Evolutionary conservation across 306 rosid genomes (phyloP).

Genomic region (Gastrolobium bilobum): DNA sequence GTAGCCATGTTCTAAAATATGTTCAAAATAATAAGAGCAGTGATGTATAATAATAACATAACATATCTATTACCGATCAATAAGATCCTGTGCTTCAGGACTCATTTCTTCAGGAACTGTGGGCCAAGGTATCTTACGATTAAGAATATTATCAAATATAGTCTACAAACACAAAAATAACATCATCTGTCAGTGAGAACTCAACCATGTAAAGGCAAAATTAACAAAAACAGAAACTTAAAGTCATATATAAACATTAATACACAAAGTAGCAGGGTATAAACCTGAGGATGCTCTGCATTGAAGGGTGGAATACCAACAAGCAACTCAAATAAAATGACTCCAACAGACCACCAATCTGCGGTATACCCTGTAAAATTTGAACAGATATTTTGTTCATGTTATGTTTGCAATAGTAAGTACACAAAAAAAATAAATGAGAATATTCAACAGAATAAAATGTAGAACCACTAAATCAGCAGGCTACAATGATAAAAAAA

Average conservation of each 20-base stretch:
- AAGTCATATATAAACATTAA: slow-evolving; percentile 27
- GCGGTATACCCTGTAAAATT: slow-evolving; percentile 82
- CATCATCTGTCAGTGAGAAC: slow-evolving; percentile 30
- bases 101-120: slow-evolving; percentile 89
- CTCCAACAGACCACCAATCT: slow-evolving; percentile 99
- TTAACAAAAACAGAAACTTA: slow-evolving; percentile 24
- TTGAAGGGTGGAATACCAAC: slow-evolving; percentile 99
- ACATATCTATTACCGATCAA: slow-evolving; percentile 75
- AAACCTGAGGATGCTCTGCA: slow-evolving; percentile 99
- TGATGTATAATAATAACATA: slow-evolving; percentile 36
- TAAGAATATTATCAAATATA: slow-evolving; percentile 96
- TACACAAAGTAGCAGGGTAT: slow-evolving; percentile 29
- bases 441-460: slow-evolving; percentile 18
- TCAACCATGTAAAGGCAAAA: slow-evolving; percentile 31
- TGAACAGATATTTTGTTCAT: slow-evolving; percentile 23
- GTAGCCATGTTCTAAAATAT: not conserved
- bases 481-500: slow-evolving; percentile 1
- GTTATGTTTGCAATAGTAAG: slow-evolving; percentile 27
- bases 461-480: slow-evolving; percentile 27
- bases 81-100: slow-evolving; percentile 84
- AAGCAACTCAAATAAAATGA: slow-evolving; percentile 94
- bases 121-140: slow-evolving; percentile 97
- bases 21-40: slow-evolving; percentile 35
- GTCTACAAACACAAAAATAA: slow-evolving; percentile 62
- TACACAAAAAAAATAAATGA: slow-evolving; percentile 33